A percentile compares a stretch with the other conserved stretches of the same genome.
phyloP scores from a whole-genome alignment of 2,329 filamentous ascomycete species.

The Cryphonectria parasitica region DNA sequence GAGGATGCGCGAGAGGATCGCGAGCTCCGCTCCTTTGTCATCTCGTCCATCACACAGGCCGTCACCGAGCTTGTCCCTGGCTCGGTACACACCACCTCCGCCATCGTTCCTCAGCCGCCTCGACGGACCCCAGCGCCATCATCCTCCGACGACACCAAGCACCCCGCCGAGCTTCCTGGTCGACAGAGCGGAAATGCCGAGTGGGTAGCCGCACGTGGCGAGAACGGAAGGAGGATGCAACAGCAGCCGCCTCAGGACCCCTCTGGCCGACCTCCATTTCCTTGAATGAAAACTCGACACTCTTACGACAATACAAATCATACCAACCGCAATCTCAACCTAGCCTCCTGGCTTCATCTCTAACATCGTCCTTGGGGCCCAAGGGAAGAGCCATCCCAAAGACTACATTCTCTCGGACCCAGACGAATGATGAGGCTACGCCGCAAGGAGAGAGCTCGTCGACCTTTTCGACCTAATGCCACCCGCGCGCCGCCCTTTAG shows the following conservation, averaged over 20 bases:
- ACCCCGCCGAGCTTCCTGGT: conserved; percentile 62
- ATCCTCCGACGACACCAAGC: conserved; percentile 58
- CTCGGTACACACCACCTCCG: conserved; percentile 30
- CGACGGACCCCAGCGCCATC: conserved; percentile 32
- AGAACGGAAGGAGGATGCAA: conserved; percentile 36
- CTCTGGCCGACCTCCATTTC: conserved; percentile 28
- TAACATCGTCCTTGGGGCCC: not conserved
- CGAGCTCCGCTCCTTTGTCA: conserved; percentile 74
- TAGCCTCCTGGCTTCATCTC: not conserved
- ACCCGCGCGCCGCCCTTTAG: not conserved
- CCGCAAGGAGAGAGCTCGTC: not conserved
- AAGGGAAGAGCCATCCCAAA: not conserved
- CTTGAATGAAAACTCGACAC: conserved; percentile 12
- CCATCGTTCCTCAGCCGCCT: conserved; percentile 35
- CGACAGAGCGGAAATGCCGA: conserved; percentile 43
- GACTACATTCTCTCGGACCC: not conserved
- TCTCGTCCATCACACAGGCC: conserved; percentile 73
- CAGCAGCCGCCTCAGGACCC: conserved; percentile 34
- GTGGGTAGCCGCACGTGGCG: conserved; percentile 43
- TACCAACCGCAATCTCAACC: not conserved
- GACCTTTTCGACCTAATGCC: not conserved
- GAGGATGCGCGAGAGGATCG: conserved; percentile 77
- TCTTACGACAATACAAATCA: not conserved
- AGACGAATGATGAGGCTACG: not conserved
- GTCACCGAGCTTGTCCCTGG: conserved; percentile 70